These are phyloP conservation scores for Acacia crassicarpa DNA, from an alignment of 306 rosid species.

Conservation along the genomic window DNA sequence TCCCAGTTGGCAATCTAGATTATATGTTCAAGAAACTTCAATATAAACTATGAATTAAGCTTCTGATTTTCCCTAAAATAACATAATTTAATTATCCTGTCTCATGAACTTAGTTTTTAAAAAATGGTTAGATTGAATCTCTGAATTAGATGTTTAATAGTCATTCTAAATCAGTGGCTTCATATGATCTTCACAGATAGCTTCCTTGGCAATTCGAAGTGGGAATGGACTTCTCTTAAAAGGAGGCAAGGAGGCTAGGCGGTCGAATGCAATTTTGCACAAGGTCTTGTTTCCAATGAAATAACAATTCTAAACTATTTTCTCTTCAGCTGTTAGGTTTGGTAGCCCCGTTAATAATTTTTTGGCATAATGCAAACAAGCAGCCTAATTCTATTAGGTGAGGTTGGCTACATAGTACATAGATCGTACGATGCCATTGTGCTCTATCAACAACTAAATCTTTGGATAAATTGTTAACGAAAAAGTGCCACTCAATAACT, in stretches of 20 bases:
- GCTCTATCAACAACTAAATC: background rate
- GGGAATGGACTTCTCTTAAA: constrained; percentile 97
- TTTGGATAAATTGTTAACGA: background rate
- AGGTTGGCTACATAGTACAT: background rate
- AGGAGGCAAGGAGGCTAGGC: constrained; percentile 99
- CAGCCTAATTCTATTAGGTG: no score
- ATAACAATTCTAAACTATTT: constrained; percentile 23
- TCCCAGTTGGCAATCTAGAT: constrained; percentile 20
- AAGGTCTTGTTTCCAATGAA: constrained; percentile 54
- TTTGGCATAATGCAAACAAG: background rate
- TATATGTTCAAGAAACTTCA: constrained; percentile 11
- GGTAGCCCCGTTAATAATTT: constrained; percentile 1
- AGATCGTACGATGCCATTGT: background rate
- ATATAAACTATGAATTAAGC: constrained; percentile 1
- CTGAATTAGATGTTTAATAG: constrained; percentile 19
- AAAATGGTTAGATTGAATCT: constrained; percentile 1
- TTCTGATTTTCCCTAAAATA: constrained; percentile 13
- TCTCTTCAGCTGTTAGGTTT: constrained; percentile 10
- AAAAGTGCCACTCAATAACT: background rate
- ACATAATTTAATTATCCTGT: constrained; percentile 15
- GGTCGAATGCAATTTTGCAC: constrained; percentile 89
- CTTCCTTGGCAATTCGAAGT: constrained; percentile 92
- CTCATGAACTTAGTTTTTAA: background rate
- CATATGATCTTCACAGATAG: constrained; percentile 63
- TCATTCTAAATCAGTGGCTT: constrained; percentile 31